phyloP scores from a whole-genome alignment of 2,329 filamentous ascomycete genomes.

The Fusarium domesticum region DNA sequence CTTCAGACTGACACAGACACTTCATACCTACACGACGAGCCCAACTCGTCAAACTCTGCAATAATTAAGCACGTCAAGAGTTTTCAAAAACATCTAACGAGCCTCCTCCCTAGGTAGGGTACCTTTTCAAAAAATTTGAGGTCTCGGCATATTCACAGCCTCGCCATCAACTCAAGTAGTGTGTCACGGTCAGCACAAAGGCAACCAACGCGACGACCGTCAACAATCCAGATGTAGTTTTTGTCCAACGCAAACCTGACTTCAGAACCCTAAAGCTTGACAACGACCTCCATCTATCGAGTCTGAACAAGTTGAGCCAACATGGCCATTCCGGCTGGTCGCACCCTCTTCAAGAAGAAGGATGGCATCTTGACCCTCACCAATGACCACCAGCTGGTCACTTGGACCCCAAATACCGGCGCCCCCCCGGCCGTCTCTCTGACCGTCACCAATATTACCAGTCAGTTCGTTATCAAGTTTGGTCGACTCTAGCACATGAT shows the following conservation, averaged over 20 bases:
- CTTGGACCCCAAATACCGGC: conserved; percentile 72
- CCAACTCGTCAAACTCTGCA: no score
- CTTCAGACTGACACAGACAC: background rate
- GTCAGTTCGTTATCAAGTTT: conserved; percentile 47
- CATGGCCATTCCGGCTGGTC: conserved; percentile 62
- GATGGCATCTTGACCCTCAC: conserved; percentile 80
- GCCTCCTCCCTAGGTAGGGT: no score
- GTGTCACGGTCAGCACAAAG: no score
- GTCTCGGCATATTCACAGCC: no score
- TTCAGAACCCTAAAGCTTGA: background rate
- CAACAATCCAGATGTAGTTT: no score
- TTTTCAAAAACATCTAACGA: no score
- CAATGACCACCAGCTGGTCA: conserved; percentile 68
- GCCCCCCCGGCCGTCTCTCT: conserved; percentile 67
- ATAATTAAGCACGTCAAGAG: no score
- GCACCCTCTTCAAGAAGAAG: conserved; percentile 89
- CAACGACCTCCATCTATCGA: background rate
- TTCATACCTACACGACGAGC: background rate
- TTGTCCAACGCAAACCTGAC: background rate
- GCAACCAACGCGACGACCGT: no score
- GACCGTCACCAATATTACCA: conserved; percentile 73
- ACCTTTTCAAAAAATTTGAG: no score
- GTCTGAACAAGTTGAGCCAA: no score
- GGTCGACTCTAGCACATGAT: background rate
- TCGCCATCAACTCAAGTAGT: no score